These are phyloP conservation scores for Cercis canadensis DNA, from an alignment of 306 rosid species.

Conservation along the genomic window DNA sequence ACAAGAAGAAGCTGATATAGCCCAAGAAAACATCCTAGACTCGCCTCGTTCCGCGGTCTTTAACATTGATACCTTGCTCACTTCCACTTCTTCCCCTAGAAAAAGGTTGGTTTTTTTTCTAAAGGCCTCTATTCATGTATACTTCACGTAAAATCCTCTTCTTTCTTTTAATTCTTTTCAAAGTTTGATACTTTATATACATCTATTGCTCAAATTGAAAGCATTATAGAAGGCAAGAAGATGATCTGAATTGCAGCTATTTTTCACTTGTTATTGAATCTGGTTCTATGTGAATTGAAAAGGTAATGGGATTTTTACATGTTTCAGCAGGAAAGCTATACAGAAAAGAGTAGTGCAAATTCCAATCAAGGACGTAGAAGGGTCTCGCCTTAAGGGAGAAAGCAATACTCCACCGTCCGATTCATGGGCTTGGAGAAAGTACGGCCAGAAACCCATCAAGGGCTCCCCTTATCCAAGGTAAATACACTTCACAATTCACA, in stretches of 20 bases:
- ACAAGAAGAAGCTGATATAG: slow-evolving; percentile 51
- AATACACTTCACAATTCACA: neutral
- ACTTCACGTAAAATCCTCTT: too few species aligned
- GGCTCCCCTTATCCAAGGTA: slow-evolving; percentile 99
- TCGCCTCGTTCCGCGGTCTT: slow-evolving; percentile 63
- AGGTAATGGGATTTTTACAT: neutral
- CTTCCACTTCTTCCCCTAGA: slow-evolving; percentile 54
- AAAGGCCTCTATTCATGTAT: neutral
- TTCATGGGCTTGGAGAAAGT: slow-evolving; percentile 98
- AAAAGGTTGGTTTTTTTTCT: slow-evolving; percentile 52
- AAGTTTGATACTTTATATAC: too few species aligned
- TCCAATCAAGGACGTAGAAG: slow-evolving; percentile 70
- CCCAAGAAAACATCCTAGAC: slow-evolving; percentile 57
- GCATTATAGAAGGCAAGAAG: too few species aligned
- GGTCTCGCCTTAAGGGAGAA: slow-evolving; percentile 65
- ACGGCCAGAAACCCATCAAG: slow-evolving; percentile 98
- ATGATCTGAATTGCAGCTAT: neutral
- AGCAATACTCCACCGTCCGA: slow-evolving; percentile 82
- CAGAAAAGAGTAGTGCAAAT: slow-evolving; percentile 83
- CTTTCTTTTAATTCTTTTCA: too few species aligned
- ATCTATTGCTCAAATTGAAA: too few species aligned
- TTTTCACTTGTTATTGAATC: neutral
- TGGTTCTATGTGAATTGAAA: neutral
- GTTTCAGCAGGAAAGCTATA: slow-evolving; percentile 52
- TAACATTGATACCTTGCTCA: slow-evolving; percentile 45